A percentile compares a stretch with the other conserved stretches of the same genome.
These are phyloP conservation scores for Mycena olivaceomarginata DNA, from an alignment of 768 basidiomycete genomes.

Conservation along the genomic window DNA sequence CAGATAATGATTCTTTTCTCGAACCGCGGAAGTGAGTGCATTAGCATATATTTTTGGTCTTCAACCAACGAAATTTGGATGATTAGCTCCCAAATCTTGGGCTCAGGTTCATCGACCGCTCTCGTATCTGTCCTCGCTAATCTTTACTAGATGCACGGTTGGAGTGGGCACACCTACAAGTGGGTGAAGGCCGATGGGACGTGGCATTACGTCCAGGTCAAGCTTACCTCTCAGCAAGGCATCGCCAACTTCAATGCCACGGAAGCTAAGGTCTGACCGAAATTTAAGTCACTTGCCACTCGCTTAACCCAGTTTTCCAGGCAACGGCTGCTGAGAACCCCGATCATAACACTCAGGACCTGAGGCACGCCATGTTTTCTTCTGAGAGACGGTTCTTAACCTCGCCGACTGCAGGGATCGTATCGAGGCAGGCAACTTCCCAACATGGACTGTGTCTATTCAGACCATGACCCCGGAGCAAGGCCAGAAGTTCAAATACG, in stretches of 20 bases:
- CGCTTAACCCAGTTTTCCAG: not conserved
- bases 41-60: not conserved
- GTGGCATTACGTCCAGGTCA: constrained; percentile 43
- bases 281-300: not conserved
- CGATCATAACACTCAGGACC: constrained; percentile 39
- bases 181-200: constrained; percentile 32
- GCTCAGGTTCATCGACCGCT: constrained; percentile 28
- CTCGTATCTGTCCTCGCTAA: not conserved
- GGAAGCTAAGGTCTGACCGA: constrained; percentile 19
- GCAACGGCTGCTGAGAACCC: constrained; percentile 24
- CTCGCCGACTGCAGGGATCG: constrained; percentile 23
- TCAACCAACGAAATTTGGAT: not conserved
- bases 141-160: constrained; percentile 39
- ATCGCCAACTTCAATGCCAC: constrained; percentile 37
- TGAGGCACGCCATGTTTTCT: constrained; percentile 14
- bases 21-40: constrained; percentile 35
- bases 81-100: constrained; percentile 40
- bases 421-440: constrained; percentile 34
- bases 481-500: constrained; percentile 36
- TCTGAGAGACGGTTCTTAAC: not conserved
- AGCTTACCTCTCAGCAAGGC: constrained; percentile 31
- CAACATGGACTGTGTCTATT: constrained; percentile 37
- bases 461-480: constrained; percentile 44
- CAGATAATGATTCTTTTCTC: constrained; percentile 43
- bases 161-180: constrained; percentile 44